Evolutionary conservation across 306 rosid genomes (phyloP).

Genomic region (Cicer bijugum): DNA sequence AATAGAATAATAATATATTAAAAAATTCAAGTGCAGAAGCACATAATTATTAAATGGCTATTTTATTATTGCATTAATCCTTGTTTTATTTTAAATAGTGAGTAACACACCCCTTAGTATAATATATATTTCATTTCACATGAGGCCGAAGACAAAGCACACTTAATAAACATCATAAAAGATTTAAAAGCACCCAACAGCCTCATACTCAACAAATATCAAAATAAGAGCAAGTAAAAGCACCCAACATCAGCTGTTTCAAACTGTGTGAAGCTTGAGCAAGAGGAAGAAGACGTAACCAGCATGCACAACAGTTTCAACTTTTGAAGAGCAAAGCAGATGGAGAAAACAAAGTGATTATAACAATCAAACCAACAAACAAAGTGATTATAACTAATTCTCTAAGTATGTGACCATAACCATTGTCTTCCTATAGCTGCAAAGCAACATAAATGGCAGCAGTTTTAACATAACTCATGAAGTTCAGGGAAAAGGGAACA

Average conservation of each 20-base stretch:
- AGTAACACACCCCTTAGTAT: background rate
- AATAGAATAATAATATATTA: background rate
- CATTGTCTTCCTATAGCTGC: conserved; percentile 3
- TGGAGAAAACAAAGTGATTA: background rate
- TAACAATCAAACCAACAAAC: conserved; percentile 15
- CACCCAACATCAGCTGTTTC: too few relatives aligned
- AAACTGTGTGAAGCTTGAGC: too few relatives aligned
- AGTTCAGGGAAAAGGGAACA: background rate
- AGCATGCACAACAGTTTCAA: too few relatives aligned
- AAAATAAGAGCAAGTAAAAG: too few relatives aligned
- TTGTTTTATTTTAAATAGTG: too few relatives aligned
- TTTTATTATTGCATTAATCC: too few relatives aligned
- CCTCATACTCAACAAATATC: too few relatives aligned
- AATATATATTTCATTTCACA: background rate
- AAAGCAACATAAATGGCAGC: background rate
- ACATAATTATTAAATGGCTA: too few relatives aligned
- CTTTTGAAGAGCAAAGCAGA: too few relatives aligned
- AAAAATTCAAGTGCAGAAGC: background rate
- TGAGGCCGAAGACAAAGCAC: background rate
- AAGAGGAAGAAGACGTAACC: too few relatives aligned
- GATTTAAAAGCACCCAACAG: background rate
- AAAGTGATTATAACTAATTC: too few relatives aligned
- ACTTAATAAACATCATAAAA: background rate
- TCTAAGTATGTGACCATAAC: background rate
- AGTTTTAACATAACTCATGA: background rate